Base-by-base conservation (phyloP, 257 asterid species). In the Nicotiana obtusifolia region DNA sequence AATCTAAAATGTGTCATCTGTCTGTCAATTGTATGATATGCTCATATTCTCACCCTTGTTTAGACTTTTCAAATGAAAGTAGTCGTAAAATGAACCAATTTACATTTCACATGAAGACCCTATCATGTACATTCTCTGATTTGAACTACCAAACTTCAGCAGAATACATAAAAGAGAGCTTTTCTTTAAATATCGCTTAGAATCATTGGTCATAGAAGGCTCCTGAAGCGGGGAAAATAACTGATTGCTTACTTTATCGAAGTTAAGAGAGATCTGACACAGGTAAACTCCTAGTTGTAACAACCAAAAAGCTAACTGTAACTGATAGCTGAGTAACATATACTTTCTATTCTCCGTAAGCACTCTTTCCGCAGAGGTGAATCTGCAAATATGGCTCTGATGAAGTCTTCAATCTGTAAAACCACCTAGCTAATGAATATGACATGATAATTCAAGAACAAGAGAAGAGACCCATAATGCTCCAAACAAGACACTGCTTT, bases 331-430 rank as follows among this genome's bases (percentile, higher is more conserved):
- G 28, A 11, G 26, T 75, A 49, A 75, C 17, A 75, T 75, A 54
- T 52, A 80, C 87, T 84, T 78, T 87, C 93, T 64, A 96, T 90
- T 87, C 95, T 91, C 82, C 87, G 85, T 82, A 96, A 84, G 91
- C 97, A 94, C 84, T 94, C 97, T 89, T 86, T 94, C 85, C 99
- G 88, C 89, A 96, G 80, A 61, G 97, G 94, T 56, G 99, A 93
- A 86, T 94, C 95, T 33, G 98, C 84, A 85, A 93, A 94, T 89
- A 96, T 94, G 84, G 99, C 97, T 88, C 89, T 84, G 78, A 96
- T 89, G 85, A 96, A 96, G 85, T 93, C 93, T 88, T 91, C 90
- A 78, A 96, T 92, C 98, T 96, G 93, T 80, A 86, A 85, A 81
- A 41, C 69, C 31, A 79, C 30, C 49, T 14, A 82, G 62, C 80